Evolutionary conservation across 2,329 filamentous ascomycete species (phyloP).

Genomic region (Scleromitrula shiraiana): DNA sequence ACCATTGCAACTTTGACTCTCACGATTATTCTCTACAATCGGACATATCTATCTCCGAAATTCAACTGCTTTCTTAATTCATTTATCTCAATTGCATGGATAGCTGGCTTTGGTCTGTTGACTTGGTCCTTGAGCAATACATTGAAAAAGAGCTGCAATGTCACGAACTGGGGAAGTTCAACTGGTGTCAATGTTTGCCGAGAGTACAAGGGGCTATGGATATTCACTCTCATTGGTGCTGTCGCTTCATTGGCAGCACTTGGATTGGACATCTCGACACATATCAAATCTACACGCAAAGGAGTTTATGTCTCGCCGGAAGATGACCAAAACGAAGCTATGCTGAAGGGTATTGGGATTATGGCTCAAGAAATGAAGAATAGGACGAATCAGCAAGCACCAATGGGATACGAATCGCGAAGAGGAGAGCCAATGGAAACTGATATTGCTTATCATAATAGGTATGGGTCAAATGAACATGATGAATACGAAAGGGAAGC

Average conservation of each 20-base stretch:
- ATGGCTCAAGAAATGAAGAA: conserved; percentile 14
- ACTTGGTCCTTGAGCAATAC: conserved; percentile 23
- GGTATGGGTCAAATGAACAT: conserved; percentile 18
- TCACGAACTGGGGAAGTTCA: conserved; percentile 17
- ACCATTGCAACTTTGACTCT: conserved; percentile 19
- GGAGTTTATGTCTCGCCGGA: conserved; percentile 22
- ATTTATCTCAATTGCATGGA: conserved; percentile 19
- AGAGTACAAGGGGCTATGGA: conserved; percentile 27
- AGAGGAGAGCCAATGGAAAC: conserved; percentile 6
- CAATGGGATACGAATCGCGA: conserved; percentile 15
- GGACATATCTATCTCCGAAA: conserved; percentile 24
- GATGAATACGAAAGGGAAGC: conserved; percentile 1
- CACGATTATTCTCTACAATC: conserved; percentile 27
- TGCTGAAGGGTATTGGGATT: conserved; percentile 2
- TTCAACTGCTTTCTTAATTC: conserved; percentile 25
- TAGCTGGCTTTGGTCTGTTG: conserved; percentile 22
- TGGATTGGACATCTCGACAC: conserved; percentile 20
- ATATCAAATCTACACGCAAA: conserved; percentile 13
- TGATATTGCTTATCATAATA: conserved; percentile 24
- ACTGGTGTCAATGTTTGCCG: conserved; percentile 22
- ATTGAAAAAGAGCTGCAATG: conserved; percentile 20
- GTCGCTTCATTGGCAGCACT: conserved; percentile 22
- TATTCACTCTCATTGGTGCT: conserved; percentile 23
- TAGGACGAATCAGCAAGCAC: conserved; percentile 7
- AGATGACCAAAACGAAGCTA: conserved; percentile 21